Conservation (phyloP, 73 alveolate species). For the Breviolum minutum region DNA sequence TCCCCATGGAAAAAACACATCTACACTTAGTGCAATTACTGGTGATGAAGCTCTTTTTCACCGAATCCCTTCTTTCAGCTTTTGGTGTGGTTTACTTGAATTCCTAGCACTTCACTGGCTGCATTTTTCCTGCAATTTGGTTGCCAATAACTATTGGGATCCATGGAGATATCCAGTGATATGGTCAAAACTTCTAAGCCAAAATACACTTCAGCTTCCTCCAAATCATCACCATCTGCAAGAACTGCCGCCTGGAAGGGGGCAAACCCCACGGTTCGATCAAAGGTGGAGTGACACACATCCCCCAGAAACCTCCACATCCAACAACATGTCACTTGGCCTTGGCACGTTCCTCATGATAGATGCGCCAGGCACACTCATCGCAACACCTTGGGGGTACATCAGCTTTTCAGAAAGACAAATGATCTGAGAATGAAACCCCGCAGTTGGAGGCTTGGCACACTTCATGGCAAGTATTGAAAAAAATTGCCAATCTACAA, state of each 20-base stretch:
- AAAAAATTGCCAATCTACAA: too few relatives aligned
- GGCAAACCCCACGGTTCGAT: neutral
- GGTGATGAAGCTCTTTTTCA: too few relatives aligned
- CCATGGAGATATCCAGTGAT: neutral
- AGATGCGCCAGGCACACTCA: constrained; percentile 57
- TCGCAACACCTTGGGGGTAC: constrained; percentile 23
- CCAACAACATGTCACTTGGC: neutral
- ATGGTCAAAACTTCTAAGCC: neutral
- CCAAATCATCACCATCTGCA: neutral
- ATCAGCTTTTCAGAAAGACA: too few relatives aligned
- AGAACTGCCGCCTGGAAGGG: neutral
- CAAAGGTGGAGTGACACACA: neutral
- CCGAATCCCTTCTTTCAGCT: too few relatives aligned
- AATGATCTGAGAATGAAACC: too few relatives aligned
- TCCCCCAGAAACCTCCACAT: neutral
- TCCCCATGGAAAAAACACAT: too few relatives aligned
- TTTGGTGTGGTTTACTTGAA: too few relatives aligned
- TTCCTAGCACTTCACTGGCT: too few relatives aligned
- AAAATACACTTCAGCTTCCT: constrained; percentile 17
- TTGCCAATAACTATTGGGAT: neutral
- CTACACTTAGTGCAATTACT: too few relatives aligned
- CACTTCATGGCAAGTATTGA: too few relatives aligned
- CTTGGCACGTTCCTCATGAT: constrained; percentile 45
- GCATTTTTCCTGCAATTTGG: neutral
- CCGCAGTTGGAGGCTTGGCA: too few relatives aligned